Evolutionary conservation across 768 basidiomycete genomes (phyloP).

Genomic region (Boletales sp.): DNA sequence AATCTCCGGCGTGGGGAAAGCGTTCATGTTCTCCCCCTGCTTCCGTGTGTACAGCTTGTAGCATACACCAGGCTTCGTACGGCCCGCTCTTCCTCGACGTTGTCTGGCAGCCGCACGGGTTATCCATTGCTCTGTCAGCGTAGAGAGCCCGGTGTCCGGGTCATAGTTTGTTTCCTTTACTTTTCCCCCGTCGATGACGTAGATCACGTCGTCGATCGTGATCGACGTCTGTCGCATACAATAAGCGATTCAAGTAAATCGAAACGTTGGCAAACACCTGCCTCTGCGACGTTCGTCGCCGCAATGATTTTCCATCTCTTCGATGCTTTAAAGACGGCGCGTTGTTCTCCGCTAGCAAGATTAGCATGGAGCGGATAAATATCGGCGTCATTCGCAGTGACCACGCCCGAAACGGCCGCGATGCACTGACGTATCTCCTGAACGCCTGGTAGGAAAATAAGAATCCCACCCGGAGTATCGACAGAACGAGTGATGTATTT

Average conservation of each 20-base stretch:
- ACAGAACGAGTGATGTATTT: constrained; percentile 54
- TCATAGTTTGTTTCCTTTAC: constrained; percentile 81
- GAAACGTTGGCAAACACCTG: constrained; percentile 23
- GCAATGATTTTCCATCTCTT: constrained; percentile 79
- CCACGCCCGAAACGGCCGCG: constrained; percentile 44
- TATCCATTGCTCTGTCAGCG: constrained; percentile 76
- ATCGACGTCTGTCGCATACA: constrained; percentile 65
- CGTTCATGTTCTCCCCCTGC: constrained; percentile 63
- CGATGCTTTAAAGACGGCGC: constrained; percentile 62
- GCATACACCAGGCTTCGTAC: constrained; percentile 77
- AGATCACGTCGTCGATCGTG: constrained; percentile 85
- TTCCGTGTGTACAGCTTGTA: constrained; percentile 84
- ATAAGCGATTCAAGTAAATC: background rate
- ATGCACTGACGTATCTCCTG: constrained; percentile 83
- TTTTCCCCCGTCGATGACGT: constrained; percentile 81
- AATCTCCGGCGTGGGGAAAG: constrained; percentile 85
- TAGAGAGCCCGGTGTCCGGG: constrained; percentile 65
- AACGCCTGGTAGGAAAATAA: constrained; percentile 90
- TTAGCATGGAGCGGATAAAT: constrained; percentile 88
- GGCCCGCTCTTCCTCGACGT: constrained; percentile 85
- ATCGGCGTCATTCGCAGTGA: constrained; percentile 36
- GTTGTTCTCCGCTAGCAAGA: constrained; percentile 80
- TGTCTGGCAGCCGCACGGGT: constrained; percentile 79
- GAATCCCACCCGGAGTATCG: constrained; percentile 55
- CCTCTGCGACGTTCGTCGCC: constrained; percentile 91